These are phyloP conservation scores for Chaetomium sp. DNA, from an alignment of 2,329 filamentous ascomycete species.

Conservation along the genomic window DNA sequence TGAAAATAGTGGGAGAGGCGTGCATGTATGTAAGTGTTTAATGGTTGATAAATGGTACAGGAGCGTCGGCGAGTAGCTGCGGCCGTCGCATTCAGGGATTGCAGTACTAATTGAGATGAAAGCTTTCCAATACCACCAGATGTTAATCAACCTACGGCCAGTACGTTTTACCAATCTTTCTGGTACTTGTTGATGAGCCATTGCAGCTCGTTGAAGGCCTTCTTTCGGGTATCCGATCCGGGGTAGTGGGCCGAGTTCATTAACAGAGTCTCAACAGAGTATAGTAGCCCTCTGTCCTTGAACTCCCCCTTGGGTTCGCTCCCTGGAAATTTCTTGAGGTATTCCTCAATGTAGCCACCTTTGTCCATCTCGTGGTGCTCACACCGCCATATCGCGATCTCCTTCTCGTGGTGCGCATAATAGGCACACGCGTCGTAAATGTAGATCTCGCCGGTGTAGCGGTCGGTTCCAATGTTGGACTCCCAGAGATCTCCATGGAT, in stretches of 20 bases:
- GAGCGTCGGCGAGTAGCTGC: too few species aligned
- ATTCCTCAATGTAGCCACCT: background rate
- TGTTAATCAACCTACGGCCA: too few species aligned
- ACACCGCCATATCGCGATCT: slow-evolving; percentile 23
- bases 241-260: slow-evolving; percentile 5
- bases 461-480: slow-evolving; percentile 26
- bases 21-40: too few species aligned
- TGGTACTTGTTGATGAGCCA: slow-evolving; percentile 1
- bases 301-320: background rate
- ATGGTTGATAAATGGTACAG: too few species aligned
- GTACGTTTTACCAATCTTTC: background rate
- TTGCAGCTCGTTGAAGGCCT: slow-evolving; percentile 1
- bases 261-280: slow-evolving; percentile 4
- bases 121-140: too few species aligned
- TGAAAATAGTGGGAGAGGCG: too few species aligned
- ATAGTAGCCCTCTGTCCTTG: slow-evolving; percentile 1
- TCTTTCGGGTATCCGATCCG: background rate
- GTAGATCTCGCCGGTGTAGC: slow-evolving; percentile 23
- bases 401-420: slow-evolving; percentile 29
- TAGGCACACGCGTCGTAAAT: slow-evolving; percentile 28
- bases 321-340: background rate
- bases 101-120: too few species aligned
- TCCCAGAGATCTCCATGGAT: slow-evolving; percentile 31
- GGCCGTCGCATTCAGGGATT: too few species aligned
- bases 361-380: slow-evolving; percentile 8